Base-by-base conservation (phyloP, 1,284 basidiomycete species). In the Marasmius sp. region DNA sequence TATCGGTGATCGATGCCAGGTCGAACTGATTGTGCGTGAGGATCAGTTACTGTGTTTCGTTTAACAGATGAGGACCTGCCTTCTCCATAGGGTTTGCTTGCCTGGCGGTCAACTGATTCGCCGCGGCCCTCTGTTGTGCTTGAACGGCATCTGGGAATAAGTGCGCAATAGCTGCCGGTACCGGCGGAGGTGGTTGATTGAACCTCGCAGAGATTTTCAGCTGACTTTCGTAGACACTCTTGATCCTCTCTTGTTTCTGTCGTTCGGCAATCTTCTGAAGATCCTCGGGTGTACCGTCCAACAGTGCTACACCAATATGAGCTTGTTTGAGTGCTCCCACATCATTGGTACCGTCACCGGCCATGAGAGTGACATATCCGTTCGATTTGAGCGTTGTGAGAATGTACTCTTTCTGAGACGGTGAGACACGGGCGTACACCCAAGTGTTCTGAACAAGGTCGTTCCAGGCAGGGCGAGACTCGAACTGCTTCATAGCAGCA, bases 391-490 rank as follows among this genome's bases (percentile, higher is more conserved):
- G 81, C 3, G 92, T 91, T 0, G 93, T 93, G 53, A 98, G 84
- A 75, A 98, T 97, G 73, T 86, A 86, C 74, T 98, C 95, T 77
- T 98, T 98, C 74, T 98, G 96, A 0, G 86, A 77, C 1, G 95
- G 95, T n/a, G 95, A 97, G 20, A 97, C 95, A 57, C 95, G 93
- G 22, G 95, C 95, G 69, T 98, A 98, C 59, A 98, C 95, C 93
- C 94, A 98, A 5, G 94, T 94, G 73, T 97, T 89, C 68, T 95
- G 91, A 9, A 97, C 90, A 50, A 98, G 88, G 64, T 86, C 82
- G 38, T 78, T 83, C 91, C 92, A 95, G 20, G 81, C 79, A 0
- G 87, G 80, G 61, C 75, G 79, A 27, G 78, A 71, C 68, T 91
- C 88, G 73, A 87, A 95, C 69, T 93, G 92, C 71, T 90, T 92